phyloP scores from a whole-genome alignment of 73 alveolate genomes.

The Paramecium biaurelia region DNA sequence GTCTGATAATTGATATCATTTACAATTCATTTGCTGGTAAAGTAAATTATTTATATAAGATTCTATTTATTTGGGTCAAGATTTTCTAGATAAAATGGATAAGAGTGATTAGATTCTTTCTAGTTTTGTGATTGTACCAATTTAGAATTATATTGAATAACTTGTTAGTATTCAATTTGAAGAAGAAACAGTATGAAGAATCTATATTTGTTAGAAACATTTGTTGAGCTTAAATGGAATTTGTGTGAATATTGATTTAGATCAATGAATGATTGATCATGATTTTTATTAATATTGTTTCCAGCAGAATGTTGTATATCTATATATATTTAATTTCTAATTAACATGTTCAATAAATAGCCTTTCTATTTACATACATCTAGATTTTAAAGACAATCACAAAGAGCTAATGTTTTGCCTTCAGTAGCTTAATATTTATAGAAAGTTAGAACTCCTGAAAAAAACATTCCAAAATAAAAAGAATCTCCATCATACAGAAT shows the following conservation, averaged over 20 bases:
- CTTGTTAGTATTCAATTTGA: not conserved
- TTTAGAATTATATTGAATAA: not conserved
- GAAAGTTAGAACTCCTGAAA: not conserved
- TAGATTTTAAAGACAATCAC: not conserved
- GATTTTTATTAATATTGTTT: not conserved
- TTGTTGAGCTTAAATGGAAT: not conserved
- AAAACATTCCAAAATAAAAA: not conserved
- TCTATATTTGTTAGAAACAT: not conserved
- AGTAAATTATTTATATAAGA: not conserved
- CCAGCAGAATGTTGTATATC: not conserved
- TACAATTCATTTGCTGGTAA: conserved; percentile 15
- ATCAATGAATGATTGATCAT: not conserved
- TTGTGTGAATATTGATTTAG: not conserved
- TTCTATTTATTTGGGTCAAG: not conserved
- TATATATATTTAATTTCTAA: not conserved
- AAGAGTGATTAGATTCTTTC: not conserved
- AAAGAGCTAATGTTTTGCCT: not conserved
- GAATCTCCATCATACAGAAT: conserved; percentile 13
- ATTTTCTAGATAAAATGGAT: not conserved
- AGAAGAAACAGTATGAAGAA: not conserved
- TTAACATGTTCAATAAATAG: not conserved
- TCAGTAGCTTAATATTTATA: conserved; percentile 1
- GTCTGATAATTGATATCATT: not conserved
- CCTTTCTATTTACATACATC: not conserved
- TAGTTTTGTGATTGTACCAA: not conserved